Evolutionary conservation across 2,329 filamentous ascomycete genomes (phyloP).

Genomic region (Aspergillus terreus): DNA sequence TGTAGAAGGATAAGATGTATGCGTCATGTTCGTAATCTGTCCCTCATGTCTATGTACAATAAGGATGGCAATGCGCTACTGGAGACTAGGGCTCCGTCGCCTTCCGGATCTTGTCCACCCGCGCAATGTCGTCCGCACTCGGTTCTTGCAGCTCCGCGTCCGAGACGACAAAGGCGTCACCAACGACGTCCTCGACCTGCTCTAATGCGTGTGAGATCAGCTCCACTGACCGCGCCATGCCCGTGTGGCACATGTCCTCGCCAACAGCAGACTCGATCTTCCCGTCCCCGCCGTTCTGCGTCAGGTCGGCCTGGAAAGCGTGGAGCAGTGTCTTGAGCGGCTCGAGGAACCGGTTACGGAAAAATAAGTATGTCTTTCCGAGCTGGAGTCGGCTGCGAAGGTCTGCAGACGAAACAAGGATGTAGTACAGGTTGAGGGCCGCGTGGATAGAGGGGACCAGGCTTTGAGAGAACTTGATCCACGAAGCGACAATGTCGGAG

Average conservation of each 20-base stretch:
- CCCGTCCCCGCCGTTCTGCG: slow-evolving; percentile 34
- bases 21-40: too few species aligned
- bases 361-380: slow-evolving; percentile 28
- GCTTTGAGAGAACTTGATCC: slow-evolving; percentile 50
- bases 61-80: not conserved
- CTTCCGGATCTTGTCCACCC: slow-evolving; percentile 25
- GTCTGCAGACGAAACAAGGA: slow-evolving; percentile 49
- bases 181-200: slow-evolving; percentile 32
- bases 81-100: slow-evolving; percentile 14
- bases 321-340: slow-evolving; percentile 31
- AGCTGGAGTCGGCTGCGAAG: slow-evolving; percentile 49
- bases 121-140: slow-evolving; percentile 26
- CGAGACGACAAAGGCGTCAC: slow-evolving; percentile 25
- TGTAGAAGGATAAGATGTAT: too few species aligned
- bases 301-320: slow-evolving; percentile 29
- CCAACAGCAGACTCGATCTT: slow-evolving; percentile 32
- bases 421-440: slow-evolving; percentile 56
- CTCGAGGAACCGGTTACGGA: slow-evolving; percentile 29
- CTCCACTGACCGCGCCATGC: slow-evolving; percentile 34
- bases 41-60: not conserved
- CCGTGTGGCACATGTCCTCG: slow-evolving; percentile 30
- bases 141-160: slow-evolving; percentile 26
- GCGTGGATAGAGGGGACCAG: slow-evolving; percentile 49
- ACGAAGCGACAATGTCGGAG: slow-evolving; percentile 36
- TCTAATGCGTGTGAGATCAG: slow-evolving; percentile 29